Evolutionary conservation across 306 rosid genomes (phyloP), one percentile per base, ranked within the genome.

Genomic region (Glycine latifolia): DNA sequence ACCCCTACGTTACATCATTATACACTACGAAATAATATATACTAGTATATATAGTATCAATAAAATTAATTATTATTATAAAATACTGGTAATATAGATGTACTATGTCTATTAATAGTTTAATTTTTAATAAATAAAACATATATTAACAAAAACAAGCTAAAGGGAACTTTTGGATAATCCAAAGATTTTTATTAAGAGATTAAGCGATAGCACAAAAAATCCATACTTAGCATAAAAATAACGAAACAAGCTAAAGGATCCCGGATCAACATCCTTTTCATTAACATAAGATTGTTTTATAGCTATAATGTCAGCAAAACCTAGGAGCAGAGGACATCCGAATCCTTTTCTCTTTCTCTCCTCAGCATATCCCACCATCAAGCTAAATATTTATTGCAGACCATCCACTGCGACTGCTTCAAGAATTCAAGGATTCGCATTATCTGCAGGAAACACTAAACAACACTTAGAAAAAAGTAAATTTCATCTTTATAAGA

Each of bases 391-490:
- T 67, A 75, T 55, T 83, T 65, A 77, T 83, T 59, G 37, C 76
- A 55, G 53, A 73, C 85, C 53, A 73, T 17, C 65, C 85, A 66
- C 69, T 55, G 37, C 85, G 73, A 56, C 62, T 31, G 52, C 85
- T 84, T 62, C 84, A 80, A 75, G 81, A 82, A 79, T 48, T 73
- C 33, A 74, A 72, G 79, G 72, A 84, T 77, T 86, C 74, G 55
- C 84, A 49, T 63, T 82, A 8, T 76, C 89, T 78, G 88, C 89
- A 80, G 1, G 31, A 26, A 26, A 26, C 31, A 26, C 31, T 26
- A 26, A 26, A 26, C 31, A 26, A 26, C 31, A 26, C 31, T 26
- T 26, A 26, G 17, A 85, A 66, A 58, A 50, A 71, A 69, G 76
- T 49, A 75, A 69, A 37, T 47, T 70, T 52, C 43, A 62, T 62